Base-by-base conservation (phyloP, 164 flowering plant genomes). In the Malania oleifera region DNA sequence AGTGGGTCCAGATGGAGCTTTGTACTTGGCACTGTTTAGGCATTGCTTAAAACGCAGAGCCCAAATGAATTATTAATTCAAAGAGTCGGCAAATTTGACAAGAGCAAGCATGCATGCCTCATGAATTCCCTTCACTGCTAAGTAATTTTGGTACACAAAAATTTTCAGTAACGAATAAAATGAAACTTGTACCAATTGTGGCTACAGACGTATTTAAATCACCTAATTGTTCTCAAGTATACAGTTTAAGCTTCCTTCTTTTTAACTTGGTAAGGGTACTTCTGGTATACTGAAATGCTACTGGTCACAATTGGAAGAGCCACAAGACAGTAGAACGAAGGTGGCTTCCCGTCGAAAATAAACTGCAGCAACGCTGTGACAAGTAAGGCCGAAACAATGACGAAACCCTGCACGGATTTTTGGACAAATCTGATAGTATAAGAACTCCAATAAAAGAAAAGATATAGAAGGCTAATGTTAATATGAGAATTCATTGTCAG, bases 341-440 rank as follows among this genome's bases (percentile, higher is more conserved):
- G 98, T n/a, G 89, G 89, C 54, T 77, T 87, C 23, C 99, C 96
- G 50, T 95, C 96, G n/a, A 91, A 85, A 53, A 89, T 44, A 62
- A 82, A 91, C 60, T 95, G 99, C 65, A 95, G 77, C 76, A 87
- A 53, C 28, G 99, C 99, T 1, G 99, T 95, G n/a, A 89, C 98
- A 23, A 91, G 79, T 24, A 91, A 82, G 54, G 98, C 97, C 38
- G 96, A 89, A 58, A 95, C 98, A 70, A 91, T 91, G 64, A 95
- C 96, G 67, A 95, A 95, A 1, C 98, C 99, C 99, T 91, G 87
- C 82, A 80, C 17, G 49, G 11, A 55, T 57, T 43, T 34, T 23
- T 11, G 25, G n/a, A 38, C 46, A 18, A 15, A 43, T 43, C 15
- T 43, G 46, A 17, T n/a, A 5, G 13, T 11, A 38, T 38, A 17